Base-by-base conservation (phyloP, 192 early-diverging fungal species). In the Dimargaris xerosporica region DNA sequence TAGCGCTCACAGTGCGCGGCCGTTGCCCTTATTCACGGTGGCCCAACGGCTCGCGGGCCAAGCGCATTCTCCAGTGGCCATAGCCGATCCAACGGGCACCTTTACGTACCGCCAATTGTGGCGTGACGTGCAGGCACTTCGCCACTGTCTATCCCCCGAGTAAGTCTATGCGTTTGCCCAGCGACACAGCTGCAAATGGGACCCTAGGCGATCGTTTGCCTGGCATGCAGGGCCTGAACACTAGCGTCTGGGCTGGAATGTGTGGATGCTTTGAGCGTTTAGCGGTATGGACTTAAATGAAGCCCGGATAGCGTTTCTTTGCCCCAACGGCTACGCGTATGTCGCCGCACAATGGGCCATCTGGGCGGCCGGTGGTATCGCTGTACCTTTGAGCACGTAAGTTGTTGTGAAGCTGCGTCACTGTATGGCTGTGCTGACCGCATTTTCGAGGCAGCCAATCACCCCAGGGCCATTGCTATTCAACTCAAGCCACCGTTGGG, bases 341-440 rank as follows among this genome's bases (percentile, higher is more conserved):
- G 82, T 80, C 1, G 79, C 78, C 1, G 70, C 73, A 48, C 84
- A 83, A 69, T 88, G 83, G 80, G 80, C 80, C 13, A 74, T 85
- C 61, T 94, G 88, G 88, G 81, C 80, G 6, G 77, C 82, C 6
- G 86, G 87, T 26, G 88, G 82, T n/a, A 78, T 89, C 7, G 85
- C 84, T 5, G 90, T 94, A 30, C 91, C 91, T 26, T 69, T 94
- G 48, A 73, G 71, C 44, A 68, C 69, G 58, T 53, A 53, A 26
- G 52, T 53, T 2, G 12, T 25, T 19, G 13, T 2, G 2, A 48
- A 21, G 21, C 16, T 2, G 3, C 34, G 2, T 7, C 7, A 7
- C 34, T 2, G 34, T 2, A 39, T 39, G 2, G 34, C 34, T 7
- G 7, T 39, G 34, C 34, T 39, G 34, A 7, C 34, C 7, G 34